A percentile compares a stretch with the other conserved stretches of the same genome.
These are phyloP conservation scores for Phytophthora sp. DNA, from an alignment of 352 stramenopile genomes.

Conservation along the genomic window DNA sequence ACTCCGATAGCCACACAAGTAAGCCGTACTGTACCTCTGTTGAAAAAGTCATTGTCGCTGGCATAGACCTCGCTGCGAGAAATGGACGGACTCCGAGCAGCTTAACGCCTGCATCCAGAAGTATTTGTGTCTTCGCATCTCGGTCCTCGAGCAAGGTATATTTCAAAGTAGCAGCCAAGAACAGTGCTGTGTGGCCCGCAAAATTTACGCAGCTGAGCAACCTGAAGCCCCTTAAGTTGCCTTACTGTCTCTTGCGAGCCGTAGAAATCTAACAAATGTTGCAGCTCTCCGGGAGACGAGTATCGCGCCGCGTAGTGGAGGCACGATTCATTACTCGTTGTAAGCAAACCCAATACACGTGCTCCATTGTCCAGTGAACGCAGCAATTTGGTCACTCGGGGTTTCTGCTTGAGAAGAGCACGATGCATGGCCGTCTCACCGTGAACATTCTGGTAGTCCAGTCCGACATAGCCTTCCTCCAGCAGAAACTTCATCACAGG, in stretches of 20 bases:
- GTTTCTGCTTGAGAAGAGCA: neutral
- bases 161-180: conserved; percentile 3
- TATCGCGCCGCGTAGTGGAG: conserved; percentile 28
- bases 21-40: conserved; percentile 7
- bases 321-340: conserved; percentile 3
- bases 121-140: conserved; percentile 8
- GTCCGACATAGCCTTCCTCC: conserved; percentile 12
- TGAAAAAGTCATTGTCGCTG: neutral
- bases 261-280: conserved; percentile 9
- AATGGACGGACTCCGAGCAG: conserved; percentile 1
- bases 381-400: conserved; percentile 1
- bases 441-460: neutral
- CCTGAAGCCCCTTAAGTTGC: neutral
- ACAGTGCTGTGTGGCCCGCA: conserved; percentile 7
- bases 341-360: neutral
- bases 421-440: conserved; percentile 23
- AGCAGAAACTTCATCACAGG: conserved; percentile 16
- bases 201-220: conserved; percentile 7
- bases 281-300: conserved; percentile 4
- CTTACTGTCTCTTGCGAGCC: neutral
- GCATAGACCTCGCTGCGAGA: neutral
- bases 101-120: conserved; percentile 7
- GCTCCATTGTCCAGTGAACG: conserved; percentile 5
- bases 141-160: conserved; percentile 2
- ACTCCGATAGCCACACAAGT: conserved; percentile 8